These are phyloP conservation scores for Zalaria sp. DNA, from an alignment of 2,329 filamentous ascomycete genomes.

Conservation along the genomic window DNA sequence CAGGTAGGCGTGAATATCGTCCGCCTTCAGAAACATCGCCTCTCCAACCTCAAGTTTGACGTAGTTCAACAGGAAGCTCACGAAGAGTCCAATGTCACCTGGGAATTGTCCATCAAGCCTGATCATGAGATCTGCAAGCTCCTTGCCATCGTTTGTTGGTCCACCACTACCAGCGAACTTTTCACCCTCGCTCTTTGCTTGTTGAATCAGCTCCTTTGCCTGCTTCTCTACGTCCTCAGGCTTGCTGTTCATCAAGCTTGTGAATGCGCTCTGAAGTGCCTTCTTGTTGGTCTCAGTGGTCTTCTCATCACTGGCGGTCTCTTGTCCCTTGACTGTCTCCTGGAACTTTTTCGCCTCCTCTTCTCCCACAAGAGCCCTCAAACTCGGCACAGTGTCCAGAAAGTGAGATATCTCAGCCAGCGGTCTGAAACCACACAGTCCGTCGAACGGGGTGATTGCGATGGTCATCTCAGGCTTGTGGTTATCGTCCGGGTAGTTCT, in stretches of 20 bases:
- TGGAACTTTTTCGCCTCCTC: constrained; percentile 32
- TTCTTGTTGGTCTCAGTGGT: constrained; percentile 52
- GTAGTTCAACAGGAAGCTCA: constrained; percentile 95
- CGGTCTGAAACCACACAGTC: constrained; percentile 88
- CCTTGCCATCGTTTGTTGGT: constrained; percentile 50
- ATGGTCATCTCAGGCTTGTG: constrained; percentile 99
- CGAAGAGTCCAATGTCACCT: constrained; percentile 80
- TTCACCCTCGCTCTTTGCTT: constrained; percentile 52
- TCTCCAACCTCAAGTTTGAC: constrained; percentile 79
- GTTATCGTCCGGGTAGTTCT: constrained; percentile 98
- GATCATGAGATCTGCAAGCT: constrained; percentile 61
- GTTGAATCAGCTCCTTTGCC: constrained; percentile 53
- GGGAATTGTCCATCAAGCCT: constrained; percentile 77
- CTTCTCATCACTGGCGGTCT: constrained; percentile 30
- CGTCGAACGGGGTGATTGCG: constrained; percentile 90
- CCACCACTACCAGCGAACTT: constrained; percentile 65
- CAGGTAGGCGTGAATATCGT: constrained; percentile 94
- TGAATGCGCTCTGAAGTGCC: constrained; percentile 62
- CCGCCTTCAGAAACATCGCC: constrained; percentile 88
- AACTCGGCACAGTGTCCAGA: constrained; percentile 46
- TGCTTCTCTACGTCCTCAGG: constrained; percentile 50
- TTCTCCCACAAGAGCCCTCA: constrained; percentile 33
- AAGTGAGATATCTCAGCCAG: constrained; percentile 79
- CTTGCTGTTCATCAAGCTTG: constrained; percentile 64
- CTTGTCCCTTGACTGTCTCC: constrained; percentile 36